A percentile compares a stretch with the other conserved stretches of the same genome.
phyloP scores from a whole-genome alignment of 805 yeast genomes.

The Nakazawaea sp. region DNA sequence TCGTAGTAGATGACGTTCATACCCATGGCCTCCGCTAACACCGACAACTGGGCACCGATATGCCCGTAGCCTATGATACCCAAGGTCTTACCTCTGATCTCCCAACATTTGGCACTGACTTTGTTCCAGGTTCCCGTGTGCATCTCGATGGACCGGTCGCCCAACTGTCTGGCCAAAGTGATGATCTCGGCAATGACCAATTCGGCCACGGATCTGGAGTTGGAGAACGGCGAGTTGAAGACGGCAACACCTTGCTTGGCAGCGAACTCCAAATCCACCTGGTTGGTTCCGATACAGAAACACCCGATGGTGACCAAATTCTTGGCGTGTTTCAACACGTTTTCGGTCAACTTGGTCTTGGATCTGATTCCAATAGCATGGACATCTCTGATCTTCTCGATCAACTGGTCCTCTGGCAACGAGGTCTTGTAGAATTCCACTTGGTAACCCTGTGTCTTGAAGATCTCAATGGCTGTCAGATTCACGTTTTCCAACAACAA shows the following conservation, averaged over 20 bases:
- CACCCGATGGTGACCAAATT: constrained; percentile 91
- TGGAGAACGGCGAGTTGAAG: constrained; percentile 97
- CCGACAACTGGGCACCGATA: constrained; percentile 95
- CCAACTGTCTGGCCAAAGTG: constrained; percentile 89
- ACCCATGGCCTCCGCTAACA: constrained; percentile 95
- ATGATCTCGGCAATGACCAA: constrained; percentile 93
- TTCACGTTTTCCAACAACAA: constrained; percentile 90
- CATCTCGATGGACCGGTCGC: constrained; percentile 93
- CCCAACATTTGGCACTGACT: constrained; percentile 94
- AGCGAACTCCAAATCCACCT: constrained; percentile 88
- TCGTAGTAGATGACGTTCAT: constrained; percentile 95
- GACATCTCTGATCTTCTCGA: constrained; percentile 86
- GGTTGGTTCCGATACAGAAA: constrained; percentile 99
- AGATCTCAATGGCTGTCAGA: constrained; percentile 81
- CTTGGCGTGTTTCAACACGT: constrained; percentile 77
- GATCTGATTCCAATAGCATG: constrained; percentile 98
- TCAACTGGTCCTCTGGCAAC: constrained; percentile 85
- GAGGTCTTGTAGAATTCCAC: constrained; percentile 90
- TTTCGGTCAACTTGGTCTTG: constrained; percentile 81
- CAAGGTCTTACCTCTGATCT: constrained; percentile 95
- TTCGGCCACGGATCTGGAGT: constrained; percentile 98
- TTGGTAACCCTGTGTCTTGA: constrained; percentile 90
- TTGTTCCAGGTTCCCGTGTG: constrained; percentile 98
- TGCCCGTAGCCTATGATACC: constrained; percentile 98
- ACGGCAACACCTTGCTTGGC: constrained; percentile 93